phyloP scores from a whole-genome alignment of 306 rosid species.

The Sindora glabra region DNA sequence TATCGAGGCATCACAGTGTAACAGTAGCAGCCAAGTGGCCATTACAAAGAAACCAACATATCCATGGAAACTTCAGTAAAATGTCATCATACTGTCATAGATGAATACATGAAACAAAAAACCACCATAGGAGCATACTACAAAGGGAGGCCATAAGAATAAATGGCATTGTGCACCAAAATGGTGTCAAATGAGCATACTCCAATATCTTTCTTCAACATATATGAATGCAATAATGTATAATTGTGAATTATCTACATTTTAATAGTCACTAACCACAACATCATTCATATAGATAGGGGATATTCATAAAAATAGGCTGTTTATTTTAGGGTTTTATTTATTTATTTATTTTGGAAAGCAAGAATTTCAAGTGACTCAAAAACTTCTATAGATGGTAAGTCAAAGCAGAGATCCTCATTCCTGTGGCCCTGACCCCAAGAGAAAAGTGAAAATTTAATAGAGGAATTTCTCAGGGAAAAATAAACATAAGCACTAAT shows the following conservation, averaged over 20 bases:
- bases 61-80: neutral
- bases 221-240: neutral
- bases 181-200: neutral
- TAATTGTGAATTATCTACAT: neutral
- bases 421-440: neutral
- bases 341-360: no score
- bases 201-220: neutral
- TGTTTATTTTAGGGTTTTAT: no score
- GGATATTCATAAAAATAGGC: neutral
- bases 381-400: neutral
- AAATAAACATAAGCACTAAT: neutral
- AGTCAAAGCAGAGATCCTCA: neutral
- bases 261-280: no score
- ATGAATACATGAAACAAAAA: neutral
- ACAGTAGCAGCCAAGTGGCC: neutral
- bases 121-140: neutral
- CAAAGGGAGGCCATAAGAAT: neutral
- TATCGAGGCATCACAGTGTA: neutral
- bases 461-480: no score
- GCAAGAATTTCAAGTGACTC: neutral
- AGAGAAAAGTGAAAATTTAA: no score
- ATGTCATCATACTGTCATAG: neutral
- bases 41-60: neutral
- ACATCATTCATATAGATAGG: no score
- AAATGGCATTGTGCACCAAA: no score